A percentile compares a stretch with the other conserved stretches of the same genome.
Evolutionary conservation across 1,284 basidiomycete genomes (phyloP).

Genomic region (Ustilago nuda): DNA sequence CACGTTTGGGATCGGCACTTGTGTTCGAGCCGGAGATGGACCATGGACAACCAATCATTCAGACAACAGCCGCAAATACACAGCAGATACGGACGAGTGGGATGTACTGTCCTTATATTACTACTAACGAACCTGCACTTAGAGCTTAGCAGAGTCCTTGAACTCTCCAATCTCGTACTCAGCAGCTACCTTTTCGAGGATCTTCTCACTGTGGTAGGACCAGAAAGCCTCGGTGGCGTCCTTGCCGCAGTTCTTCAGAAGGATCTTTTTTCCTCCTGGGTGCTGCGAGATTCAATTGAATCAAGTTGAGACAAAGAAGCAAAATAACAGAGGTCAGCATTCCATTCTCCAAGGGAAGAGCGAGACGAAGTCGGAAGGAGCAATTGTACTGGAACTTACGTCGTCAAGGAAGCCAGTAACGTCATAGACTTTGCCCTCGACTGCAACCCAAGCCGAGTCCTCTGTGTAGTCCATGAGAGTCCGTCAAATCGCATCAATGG

Average conservation of each 20-base stretch:
- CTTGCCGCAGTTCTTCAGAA: slow-evolving; percentile 67
- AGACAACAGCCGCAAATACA: neutral
- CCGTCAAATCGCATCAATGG: too few relatives aligned
- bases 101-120: slow-evolving; percentile 13
- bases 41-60: too few relatives aligned
- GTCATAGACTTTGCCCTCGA: slow-evolving; percentile 67
- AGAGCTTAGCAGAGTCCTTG: slow-evolving; percentile 62
- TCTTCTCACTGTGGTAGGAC: slow-evolving; percentile 66
- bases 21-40: too few relatives aligned
- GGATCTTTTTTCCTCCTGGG: slow-evolving; percentile 68
- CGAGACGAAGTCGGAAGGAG: neutral
- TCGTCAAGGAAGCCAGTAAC: slow-evolving; percentile 68
- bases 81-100: neutral
- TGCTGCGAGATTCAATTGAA: slow-evolving; percentile 35
- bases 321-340: neutral
- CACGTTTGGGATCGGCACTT: too few relatives aligned
- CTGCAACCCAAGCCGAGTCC: slow-evolving; percentile 67
- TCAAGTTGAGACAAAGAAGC: neutral
- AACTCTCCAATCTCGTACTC: slow-evolving; percentile 64
- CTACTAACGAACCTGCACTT: slow-evolving; percentile 1
- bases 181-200: slow-evolving; percentile 59
- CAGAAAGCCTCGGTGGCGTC: slow-evolving; percentile 67
- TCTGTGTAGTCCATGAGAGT: slow-evolving; percentile 30
- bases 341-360: neutral
- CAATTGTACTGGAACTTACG: slow-evolving; percentile 27